Conservation (phyloP, 495 filamentous ascomycete genomes). For the Podospora pseudoanserina region DNA sequence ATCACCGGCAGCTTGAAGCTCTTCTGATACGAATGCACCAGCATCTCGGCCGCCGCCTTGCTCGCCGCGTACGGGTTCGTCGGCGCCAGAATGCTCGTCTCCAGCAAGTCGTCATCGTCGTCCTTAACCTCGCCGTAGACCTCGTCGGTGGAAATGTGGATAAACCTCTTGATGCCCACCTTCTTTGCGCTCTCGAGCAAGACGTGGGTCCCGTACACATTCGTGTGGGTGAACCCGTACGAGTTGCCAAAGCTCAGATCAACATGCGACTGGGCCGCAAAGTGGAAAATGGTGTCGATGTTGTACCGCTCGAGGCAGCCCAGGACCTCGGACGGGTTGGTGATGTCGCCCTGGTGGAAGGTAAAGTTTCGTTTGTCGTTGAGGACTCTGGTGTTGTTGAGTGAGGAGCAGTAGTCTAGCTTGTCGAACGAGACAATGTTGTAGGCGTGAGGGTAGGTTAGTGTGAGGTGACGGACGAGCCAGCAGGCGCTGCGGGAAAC, state of each 20-base stretch:
- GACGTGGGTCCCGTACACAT: constrained; percentile 71
- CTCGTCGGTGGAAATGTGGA: constrained; percentile 74
- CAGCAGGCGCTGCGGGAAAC: constrained; percentile 53
- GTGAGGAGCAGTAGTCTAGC: constrained; percentile 67
- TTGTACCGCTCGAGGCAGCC: constrained; percentile 56
- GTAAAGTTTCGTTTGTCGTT: constrained; percentile 62
- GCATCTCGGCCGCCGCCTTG: constrained; percentile 79
- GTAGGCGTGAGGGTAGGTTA: constrained; percentile 65
- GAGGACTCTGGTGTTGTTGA: constrained; percentile 64
- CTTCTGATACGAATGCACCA: constrained; percentile 70
- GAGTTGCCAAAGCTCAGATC: constrained; percentile 70
- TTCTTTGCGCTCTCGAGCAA: constrained; percentile 65
- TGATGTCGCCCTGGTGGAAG: constrained; percentile 72
- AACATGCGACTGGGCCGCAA: constrained; percentile 73
- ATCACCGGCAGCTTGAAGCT: constrained; percentile 68
- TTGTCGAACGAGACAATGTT: constrained; percentile 75
- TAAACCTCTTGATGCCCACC: constrained; percentile 60
- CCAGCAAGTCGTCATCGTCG: constrained; percentile 57
- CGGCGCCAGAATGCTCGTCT: constrained; percentile 59
- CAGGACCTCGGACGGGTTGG: constrained; percentile 56
- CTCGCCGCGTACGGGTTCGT: constrained; percentile 76
- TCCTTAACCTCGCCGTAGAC: constrained; percentile 70
- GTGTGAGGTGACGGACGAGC: constrained; percentile 65
- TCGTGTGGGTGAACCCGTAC: constrained; percentile 64
- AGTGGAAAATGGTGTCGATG: constrained; percentile 73